Conservation (phyloP, 2,329 filamentous ascomycete genomes). For the Onygena corvina region DNA sequence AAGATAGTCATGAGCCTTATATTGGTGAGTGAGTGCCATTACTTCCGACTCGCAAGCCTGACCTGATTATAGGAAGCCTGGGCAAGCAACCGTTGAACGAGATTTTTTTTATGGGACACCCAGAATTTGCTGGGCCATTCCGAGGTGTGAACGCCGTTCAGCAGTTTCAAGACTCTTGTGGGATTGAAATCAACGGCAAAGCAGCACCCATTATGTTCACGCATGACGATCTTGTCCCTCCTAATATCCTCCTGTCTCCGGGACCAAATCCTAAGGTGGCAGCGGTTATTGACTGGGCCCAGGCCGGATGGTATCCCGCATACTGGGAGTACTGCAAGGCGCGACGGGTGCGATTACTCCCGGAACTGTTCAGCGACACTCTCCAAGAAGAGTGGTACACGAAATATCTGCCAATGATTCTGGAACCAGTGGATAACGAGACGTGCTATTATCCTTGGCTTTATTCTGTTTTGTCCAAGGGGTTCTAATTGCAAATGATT, state of each 20-base stretch:
- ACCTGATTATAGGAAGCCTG: slow-evolving; percentile 20
- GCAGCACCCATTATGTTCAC: slow-evolving; percentile 19
- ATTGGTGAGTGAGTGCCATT: slow-evolving; percentile 17
- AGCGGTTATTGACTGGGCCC: slow-evolving; percentile 24
- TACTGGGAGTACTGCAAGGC: slow-evolving; percentile 28
- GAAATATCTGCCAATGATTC: slow-evolving; percentile 23
- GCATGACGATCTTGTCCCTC: slow-evolving; percentile 16
- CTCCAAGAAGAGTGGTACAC: slow-evolving; percentile 24
- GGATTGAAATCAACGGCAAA: slow-evolving; percentile 22
- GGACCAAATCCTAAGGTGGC: slow-evolving; percentile 19
- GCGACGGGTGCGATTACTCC: slow-evolving; percentile 17
- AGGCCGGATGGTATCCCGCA: slow-evolving; percentile 26
- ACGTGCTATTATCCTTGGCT: slow-evolving; percentile 25
- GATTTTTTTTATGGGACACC: slow-evolving; percentile 19
- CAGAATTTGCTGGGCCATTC: slow-evolving; percentile 22
- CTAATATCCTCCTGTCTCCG: slow-evolving; percentile 19
- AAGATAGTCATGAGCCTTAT: slow-evolving; percentile 13
- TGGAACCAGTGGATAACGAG: slow-evolving; percentile 25
- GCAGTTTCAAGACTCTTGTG: slow-evolving; percentile 23
- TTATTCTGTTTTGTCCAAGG: slow-evolving; percentile 20
- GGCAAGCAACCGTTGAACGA: slow-evolving; percentile 24
- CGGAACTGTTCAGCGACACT: slow-evolving; percentile 16
- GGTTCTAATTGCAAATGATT: no score
- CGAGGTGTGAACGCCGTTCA: slow-evolving; percentile 22
- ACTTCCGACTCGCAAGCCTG: background rate